Percentiles rank a stretch among this genome's conserved stretches.
phyloP scores from a whole-genome alignment of 441 rosid genomes.

The Jatropha podagrica region DNA sequence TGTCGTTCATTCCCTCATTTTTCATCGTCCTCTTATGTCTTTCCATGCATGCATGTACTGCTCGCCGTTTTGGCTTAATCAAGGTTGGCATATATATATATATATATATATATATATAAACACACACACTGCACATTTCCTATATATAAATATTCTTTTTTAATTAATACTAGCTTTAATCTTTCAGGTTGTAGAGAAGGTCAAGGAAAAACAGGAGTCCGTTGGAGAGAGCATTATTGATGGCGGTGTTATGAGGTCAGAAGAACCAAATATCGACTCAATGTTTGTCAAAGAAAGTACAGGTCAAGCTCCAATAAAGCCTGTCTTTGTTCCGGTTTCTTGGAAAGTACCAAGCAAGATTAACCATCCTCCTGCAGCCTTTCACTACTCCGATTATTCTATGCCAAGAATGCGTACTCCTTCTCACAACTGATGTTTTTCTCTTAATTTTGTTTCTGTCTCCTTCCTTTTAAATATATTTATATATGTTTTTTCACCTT shows the following conservation, averaged over 20 bases:
- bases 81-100: background rate
- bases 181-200: constrained; percentile 32
- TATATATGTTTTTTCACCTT: too few species aligned
- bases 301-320: constrained; percentile 30
- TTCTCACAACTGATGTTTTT: constrained; percentile 39
- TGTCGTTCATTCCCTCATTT: constrained; percentile 25
- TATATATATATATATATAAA: too few species aligned
- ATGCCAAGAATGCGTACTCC: constrained; percentile 49
- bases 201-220: constrained; percentile 1
- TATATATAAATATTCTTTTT: too few species aligned
- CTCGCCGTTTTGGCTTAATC: constrained; percentile 34
- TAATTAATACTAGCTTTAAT: too few species aligned
- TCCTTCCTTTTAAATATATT: background rate
- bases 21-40: constrained; percentile 31
- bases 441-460: background rate
- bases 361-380: constrained; percentile 21
- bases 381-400: constrained; percentile 57
- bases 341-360: constrained; percentile 24
- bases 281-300: constrained; percentile 7
- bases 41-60: constrained; percentile 41
- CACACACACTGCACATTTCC: too few species aligned
- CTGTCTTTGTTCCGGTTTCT: constrained; percentile 25
- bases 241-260: background rate
- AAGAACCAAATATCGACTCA: constrained; percentile 10
- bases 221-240: constrained; percentile 9